Conservation (phyloP, 306 rosid species). For the Geum urbanum region DNA sequence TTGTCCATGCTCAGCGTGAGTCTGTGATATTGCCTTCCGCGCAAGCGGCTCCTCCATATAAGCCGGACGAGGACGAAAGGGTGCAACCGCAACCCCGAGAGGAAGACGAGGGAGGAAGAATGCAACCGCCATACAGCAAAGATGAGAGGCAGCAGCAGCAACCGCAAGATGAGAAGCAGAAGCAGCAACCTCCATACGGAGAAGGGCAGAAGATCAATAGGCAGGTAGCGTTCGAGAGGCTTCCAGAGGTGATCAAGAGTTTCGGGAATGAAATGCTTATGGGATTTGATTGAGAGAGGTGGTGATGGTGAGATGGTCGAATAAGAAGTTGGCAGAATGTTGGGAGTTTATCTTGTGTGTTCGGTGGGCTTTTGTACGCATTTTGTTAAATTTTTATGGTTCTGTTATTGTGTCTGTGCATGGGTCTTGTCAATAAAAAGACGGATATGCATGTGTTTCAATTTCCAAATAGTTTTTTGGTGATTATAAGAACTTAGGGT, state of each 20-base stretch:
- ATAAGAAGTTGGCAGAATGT: background rate
- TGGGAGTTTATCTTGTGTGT: background rate
- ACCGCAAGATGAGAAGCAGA: background rate
- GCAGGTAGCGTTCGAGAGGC: background rate
- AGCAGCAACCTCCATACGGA: background rate
- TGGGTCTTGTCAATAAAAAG: conserved; percentile 24
- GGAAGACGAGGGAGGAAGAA: conserved; percentile 10
- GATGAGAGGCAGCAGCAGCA: no score
- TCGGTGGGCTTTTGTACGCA: background rate
- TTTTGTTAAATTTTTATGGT: background rate
- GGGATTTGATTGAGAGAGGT: conserved; percentile 34
- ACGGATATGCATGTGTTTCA: background rate
- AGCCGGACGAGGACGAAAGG: background rate
- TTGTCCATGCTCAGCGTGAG: conserved; percentile 46
- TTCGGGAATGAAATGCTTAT: conserved; percentile 24
- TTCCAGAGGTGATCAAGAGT: conserved; percentile 22
- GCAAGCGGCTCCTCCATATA: conserved; percentile 28
- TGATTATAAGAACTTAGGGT: background rate
- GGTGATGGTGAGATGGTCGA: background rate
- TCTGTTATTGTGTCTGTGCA: conserved; percentile 14
- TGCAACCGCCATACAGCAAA: no score
- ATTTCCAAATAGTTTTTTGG: background rate
- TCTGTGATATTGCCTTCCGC: conserved; percentile 53
- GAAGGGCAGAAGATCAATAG: background rate
- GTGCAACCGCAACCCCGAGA: background rate